These are phyloP conservation scores for Wickerhamiella bombiphila DNA, from an alignment of 805 yeast genomes.

Conservation along the genomic window DNA sequence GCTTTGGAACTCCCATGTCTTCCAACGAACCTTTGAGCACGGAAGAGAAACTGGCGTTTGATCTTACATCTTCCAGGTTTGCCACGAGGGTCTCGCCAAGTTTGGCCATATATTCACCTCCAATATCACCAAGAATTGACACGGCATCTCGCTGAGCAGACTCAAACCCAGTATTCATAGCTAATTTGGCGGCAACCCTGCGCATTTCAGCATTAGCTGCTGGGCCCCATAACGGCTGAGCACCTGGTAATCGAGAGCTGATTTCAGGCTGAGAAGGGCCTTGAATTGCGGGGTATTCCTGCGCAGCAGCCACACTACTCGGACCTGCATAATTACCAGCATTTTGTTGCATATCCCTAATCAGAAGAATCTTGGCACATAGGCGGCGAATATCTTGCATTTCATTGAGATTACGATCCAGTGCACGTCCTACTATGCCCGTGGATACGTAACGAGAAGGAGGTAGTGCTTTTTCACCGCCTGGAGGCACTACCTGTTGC, in stretches of 20 bases:
- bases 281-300: conserved; percentile 27
- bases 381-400: conserved; percentile 81
- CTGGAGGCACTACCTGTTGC: neutral
- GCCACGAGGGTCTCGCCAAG: conserved; percentile 54
- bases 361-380: conserved; percentile 75
- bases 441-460: conserved; percentile 22
- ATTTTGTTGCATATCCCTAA: conserved; percentile 62
- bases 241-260: conserved; percentile 56
- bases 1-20: conserved; percentile 68
- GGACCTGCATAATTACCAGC: neutral
- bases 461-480: conserved; percentile 22
- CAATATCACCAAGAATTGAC: conserved; percentile 65
- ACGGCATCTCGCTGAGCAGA: conserved; percentile 63
- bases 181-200: conserved; percentile 57
- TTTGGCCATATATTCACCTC: conserved; percentile 65
- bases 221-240: conserved; percentile 43
- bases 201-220: conserved; percentile 53
- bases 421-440: conserved; percentile 45
- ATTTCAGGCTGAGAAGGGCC: conserved; percentile 65
- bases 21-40: conserved; percentile 46
- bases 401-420: conserved; percentile 52
- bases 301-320: neutral
- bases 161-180: conserved; percentile 90
- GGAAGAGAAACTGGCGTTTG: conserved; percentile 28
- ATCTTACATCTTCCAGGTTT: conserved; percentile 46